Evolutionary conservation across 495 filamentous ascomycete genomes (phyloP), one percentile per base, ranked within the genome.

Genomic region (Usnea hakonensis): DNA sequence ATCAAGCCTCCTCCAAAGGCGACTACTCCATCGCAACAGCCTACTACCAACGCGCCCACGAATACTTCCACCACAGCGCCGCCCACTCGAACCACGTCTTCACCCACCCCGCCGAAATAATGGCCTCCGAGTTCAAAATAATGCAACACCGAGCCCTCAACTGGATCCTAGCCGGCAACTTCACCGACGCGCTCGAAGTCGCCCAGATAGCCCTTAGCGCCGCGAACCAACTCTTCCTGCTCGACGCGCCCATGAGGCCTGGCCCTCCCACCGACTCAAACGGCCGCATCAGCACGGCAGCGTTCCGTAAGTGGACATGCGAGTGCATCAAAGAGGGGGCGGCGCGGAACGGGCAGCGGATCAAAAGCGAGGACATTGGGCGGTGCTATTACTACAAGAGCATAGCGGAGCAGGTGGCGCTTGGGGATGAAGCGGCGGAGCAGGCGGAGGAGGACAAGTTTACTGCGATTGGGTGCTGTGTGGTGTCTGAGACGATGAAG

Each of bases 371-470:
- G 48, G 60, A 62, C 38, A 30, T 62, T 4, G 60, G 60, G 10
- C 53, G 50, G 16, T 38, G 48, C 8, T 62, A 62, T 44, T 62
- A 56, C 41, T 62, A 62, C 28, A 62, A 55, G 41, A 62, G 60
- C 13, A 62, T 62, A 32, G 1, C 52, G 1, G 52, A 55, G 53
- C 50, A 41, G 13, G 5, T 56, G 19, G 13, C 43, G 11, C 17
- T 23, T 10, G 60, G 60, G 23, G 60, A 56, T 33, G 13, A 35
- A 55, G 60, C 50, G 17, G 35, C 60, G 14, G 36, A 43, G 40
- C 16, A 62, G 50, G 60, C 60, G 7, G 60, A 62, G 1, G 60
- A 62, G 17, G 60, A 62, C 21, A 62, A 62, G 13, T 44, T 19
- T 19, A 62, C 54, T 35, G 60, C 28, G 6, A 62, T 62, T 3